phyloP scores from a whole-genome alignment of 2,329 filamentous ascomycete species.

The Anisogramma anomala region DNA sequence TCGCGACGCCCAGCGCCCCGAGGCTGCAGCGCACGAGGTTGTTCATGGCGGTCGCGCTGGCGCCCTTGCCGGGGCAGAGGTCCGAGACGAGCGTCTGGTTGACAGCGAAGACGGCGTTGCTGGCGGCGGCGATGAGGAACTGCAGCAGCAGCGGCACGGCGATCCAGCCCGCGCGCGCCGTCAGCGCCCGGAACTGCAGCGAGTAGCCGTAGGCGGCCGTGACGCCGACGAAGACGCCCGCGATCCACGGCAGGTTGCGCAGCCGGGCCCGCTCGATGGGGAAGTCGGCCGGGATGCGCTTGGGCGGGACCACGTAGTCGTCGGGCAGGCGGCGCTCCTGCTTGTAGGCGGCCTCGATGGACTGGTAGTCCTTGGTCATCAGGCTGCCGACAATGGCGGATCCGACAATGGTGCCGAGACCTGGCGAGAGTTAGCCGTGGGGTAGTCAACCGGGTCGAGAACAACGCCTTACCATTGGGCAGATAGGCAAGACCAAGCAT shows the following conservation, averaged over 20 bases:
- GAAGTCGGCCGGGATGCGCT: slow-evolving; percentile 26
- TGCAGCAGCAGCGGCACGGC: slow-evolving; percentile 20
- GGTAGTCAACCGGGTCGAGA: not conserved
- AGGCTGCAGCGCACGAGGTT: slow-evolving; percentile 24
- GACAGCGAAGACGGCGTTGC: slow-evolving; percentile 27
- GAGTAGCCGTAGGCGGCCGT: slow-evolving; percentile 27
- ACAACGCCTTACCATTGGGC: slow-evolving; percentile 16
- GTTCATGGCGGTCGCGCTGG: slow-evolving; percentile 24
- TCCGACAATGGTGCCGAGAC: slow-evolving; percentile 30
- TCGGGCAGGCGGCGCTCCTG: slow-evolving; percentile 20
- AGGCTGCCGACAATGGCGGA: slow-evolving; percentile 30
- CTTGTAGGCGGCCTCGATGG: slow-evolving; percentile 20
- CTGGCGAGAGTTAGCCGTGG: slow-evolving; percentile 1
- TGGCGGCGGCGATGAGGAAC: slow-evolving; percentile 26
- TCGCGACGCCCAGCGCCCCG: slow-evolving; percentile 20
- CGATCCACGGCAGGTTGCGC: slow-evolving; percentile 29
- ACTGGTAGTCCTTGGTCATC: slow-evolving; percentile 28
- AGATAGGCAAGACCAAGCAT: slow-evolving; percentile 19
- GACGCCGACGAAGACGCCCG: slow-evolving; percentile 24
- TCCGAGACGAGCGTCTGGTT: slow-evolving; percentile 25
- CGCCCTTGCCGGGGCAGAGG: slow-evolving; percentile 21
- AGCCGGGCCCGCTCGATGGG: slow-evolving; percentile 31
- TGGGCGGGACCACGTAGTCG: slow-evolving; percentile 17
- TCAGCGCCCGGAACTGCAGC: not conserved
- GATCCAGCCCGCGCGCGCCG: slow-evolving; percentile 17